Conservation (phyloP, 2,329 filamentous ascomycete species). For the Aspergillus cejpii region DNA sequence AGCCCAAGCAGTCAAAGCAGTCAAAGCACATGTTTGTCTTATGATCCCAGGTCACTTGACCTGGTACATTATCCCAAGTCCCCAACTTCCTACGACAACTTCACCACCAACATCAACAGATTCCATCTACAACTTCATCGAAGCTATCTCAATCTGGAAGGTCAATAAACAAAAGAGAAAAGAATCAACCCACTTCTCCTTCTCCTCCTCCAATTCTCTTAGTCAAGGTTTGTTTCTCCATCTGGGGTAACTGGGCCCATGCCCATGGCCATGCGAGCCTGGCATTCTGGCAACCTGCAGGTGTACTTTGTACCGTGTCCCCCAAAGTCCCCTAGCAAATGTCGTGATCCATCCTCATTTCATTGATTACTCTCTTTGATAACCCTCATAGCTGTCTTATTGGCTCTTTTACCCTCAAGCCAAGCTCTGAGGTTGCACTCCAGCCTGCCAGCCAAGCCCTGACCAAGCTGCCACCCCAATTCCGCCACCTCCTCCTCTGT, state of each 20-base stretch:
- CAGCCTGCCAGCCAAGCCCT: slow-evolving; percentile 20
- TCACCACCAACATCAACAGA: no score
- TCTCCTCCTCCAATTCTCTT: neutral
- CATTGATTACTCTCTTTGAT: no score
- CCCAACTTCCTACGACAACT: no score
- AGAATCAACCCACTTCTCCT: neutral
- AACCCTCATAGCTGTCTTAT: neutral
- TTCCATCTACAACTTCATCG: no score
- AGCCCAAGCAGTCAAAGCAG: no score
- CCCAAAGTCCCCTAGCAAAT: neutral
- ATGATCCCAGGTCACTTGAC: no score
- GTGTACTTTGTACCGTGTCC: no score
- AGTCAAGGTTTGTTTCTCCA: neutral
- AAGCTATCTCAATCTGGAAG: neutral
- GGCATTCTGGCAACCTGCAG: no score
- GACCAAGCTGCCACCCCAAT: slow-evolving; percentile 3
- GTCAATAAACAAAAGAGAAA: neutral
- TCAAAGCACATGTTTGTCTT: no score
- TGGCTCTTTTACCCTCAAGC: slow-evolving; percentile 4
- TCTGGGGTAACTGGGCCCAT: neutral
- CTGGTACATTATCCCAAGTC: no score
- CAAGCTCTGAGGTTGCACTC: slow-evolving; percentile 24
- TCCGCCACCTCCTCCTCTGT: slow-evolving; percentile 7
- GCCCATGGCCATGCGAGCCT: neutral
- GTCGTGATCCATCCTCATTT: neutral